A percentile compares a stretch with the other conserved stretches of the same genome.
These are phyloP conservation scores for Phaeoacremonium minimum DNA, from an alignment of 2,329 filamentous ascomycete genomes.

Conservation along the genomic window DNA sequence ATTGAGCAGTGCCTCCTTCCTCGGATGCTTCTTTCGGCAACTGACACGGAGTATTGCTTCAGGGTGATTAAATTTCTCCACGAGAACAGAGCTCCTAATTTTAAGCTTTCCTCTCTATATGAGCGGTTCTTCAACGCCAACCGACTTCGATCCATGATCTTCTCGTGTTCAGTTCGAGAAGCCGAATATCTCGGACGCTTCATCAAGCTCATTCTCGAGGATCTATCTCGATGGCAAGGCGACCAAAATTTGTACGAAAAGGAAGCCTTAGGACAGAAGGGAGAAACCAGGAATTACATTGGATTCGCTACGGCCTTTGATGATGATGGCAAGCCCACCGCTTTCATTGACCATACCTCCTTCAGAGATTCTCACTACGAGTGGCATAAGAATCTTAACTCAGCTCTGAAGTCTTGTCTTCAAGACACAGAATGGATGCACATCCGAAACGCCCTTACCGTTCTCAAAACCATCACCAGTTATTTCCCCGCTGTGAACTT, in stretches of 20 bases:
- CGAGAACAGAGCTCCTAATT: slow-evolving; percentile 76
- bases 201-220: slow-evolving; percentile 73
- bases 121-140: slow-evolving; percentile 82
- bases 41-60: slow-evolving; percentile 86
- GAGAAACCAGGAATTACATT: slow-evolving; percentile 48
- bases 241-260: slow-evolving; percentile 74
- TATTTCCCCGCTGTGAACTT: slow-evolving; percentile 87
- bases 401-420: slow-evolving; percentile 77
- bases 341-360: slow-evolving; percentile 76
- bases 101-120: slow-evolving; percentile 79
- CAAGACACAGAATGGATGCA: slow-evolving; percentile 91
- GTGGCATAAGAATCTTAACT: slow-evolving; percentile 83
- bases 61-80: slow-evolving; percentile 85
- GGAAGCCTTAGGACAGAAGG: slow-evolving; percentile 61
- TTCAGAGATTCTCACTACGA: slow-evolving; percentile 83
- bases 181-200: slow-evolving; percentile 92
- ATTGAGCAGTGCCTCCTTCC: slow-evolving; percentile 93
- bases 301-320: slow-evolving; percentile 77
- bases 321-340: slow-evolving; percentile 63
- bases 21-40: slow-evolving; percentile 74
- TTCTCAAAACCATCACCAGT: slow-evolving; percentile 76
- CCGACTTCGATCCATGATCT: slow-evolving; percentile 76
- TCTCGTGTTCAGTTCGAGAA: slow-evolving; percentile 84
- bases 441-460: slow-evolving; percentile 89
- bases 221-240: slow-evolving; percentile 80